A percentile compares a stretch with the other conserved stretches of the same genome.
phyloP scores from a whole-genome alignment of 495 filamentous ascomycete genomes.

The Xylaria grammica region DNA sequence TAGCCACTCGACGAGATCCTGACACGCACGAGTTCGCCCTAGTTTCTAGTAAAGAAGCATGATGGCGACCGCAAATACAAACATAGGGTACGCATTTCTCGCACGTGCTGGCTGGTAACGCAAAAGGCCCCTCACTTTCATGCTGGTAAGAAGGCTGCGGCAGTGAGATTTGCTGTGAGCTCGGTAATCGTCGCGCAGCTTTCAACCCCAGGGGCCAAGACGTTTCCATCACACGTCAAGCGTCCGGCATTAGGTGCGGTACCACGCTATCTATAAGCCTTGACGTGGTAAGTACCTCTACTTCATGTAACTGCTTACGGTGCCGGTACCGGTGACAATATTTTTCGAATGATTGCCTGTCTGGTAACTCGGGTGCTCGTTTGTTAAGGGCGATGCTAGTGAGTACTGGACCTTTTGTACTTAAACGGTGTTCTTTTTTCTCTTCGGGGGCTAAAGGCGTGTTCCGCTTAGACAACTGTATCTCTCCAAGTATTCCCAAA shows the following conservation, averaged over 20 bases:
- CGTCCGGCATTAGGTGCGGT: neutral
- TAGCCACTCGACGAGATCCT: too few relatives aligned
- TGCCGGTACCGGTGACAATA: neutral
- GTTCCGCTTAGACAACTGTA: neutral
- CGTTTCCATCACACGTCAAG: conserved; percentile 13
- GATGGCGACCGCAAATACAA: neutral
- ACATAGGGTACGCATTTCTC: too few relatives aligned
- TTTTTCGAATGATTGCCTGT: neutral
- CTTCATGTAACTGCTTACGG: neutral
- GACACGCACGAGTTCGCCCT: too few relatives aligned
- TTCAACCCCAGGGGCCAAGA: conserved; percentile 6
- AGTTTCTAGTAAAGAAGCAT: neutral
- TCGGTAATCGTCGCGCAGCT: conserved; percentile 3
- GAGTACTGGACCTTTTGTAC: neutral
- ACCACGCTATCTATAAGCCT: too few relatives aligned
- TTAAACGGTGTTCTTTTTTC: too few relatives aligned
- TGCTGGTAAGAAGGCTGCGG: neutral
- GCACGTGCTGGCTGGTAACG: neutral
- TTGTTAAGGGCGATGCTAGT: neutral
- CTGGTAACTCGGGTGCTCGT: neutral
- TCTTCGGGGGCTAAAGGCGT: too few relatives aligned
- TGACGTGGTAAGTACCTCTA: too few relatives aligned
- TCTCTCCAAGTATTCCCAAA: too few relatives aligned
- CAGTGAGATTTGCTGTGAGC: neutral
- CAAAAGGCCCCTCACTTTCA: neutral